phyloP scores from a whole-genome alignment of 164 flowering plant species.

The Cinnamomum chago region DNA sequence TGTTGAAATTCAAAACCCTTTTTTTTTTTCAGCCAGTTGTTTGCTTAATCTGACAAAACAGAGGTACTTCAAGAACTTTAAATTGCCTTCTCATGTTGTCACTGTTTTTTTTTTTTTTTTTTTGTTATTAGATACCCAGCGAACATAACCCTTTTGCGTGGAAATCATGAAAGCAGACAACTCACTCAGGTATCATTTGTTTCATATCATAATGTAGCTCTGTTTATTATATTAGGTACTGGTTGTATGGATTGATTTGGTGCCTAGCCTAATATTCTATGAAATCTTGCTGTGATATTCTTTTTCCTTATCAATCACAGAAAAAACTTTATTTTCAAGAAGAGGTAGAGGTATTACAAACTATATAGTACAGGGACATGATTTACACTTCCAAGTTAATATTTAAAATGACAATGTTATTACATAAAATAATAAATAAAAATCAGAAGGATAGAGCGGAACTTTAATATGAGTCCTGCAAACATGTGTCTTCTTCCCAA shows the following conservation, averaged over 20 bases:
- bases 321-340: too few relatives aligned
- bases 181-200: conserved; percentile 72
- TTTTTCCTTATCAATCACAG: too few relatives aligned
- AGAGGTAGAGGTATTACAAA: too few relatives aligned
- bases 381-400: too few relatives aligned
- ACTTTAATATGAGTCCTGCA: too few relatives aligned
- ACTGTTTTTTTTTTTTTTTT: background rate
- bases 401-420: too few relatives aligned
- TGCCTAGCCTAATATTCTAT: background rate
- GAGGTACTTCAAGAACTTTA: background rate
- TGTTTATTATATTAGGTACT: background rate
- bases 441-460: too few relatives aligned
- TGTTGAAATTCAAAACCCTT: background rate
- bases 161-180: conserved; percentile 98
- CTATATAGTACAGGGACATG: too few relatives aligned
- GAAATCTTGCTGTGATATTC: background rate
- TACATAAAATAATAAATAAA: too few relatives aligned
- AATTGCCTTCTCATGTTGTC: background rate
- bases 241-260: background rate
- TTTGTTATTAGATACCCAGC: conserved; percentile 72
- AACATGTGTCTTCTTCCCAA: too few relatives aligned
- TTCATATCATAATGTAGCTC: background rate
- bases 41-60: background rate
- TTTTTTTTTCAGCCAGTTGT: background rate
- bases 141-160: conserved; percentile 92